Evolutionary conservation across 768 basidiomycete species (phyloP).

Genomic region (Termitomyces sp.): DNA sequence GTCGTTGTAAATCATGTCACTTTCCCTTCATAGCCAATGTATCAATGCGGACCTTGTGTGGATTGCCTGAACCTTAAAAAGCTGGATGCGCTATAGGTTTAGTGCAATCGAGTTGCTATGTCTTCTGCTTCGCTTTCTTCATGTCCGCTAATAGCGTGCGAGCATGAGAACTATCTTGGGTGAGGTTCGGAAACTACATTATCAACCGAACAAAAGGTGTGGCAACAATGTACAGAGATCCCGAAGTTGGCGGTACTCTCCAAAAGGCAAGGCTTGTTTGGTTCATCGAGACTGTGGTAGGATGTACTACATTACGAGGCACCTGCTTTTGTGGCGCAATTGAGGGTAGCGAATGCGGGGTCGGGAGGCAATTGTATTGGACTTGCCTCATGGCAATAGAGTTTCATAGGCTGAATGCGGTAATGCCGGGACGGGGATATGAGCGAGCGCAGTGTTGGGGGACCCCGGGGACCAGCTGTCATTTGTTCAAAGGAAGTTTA

Average conservation of each 20-base stretch:
- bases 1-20: neutral
- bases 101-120: neutral
- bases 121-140: neutral
- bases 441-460: neutral
- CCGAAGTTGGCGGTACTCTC: slow-evolving; percentile 5
- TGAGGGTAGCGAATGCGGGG: neutral
- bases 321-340: slow-evolving; percentile 11
- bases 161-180: neutral
- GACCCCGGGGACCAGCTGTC: slow-evolving; percentile 17
- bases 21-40: neutral
- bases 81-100: neutral
- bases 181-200: neutral
- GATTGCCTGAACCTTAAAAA: neutral
- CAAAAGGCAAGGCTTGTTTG: neutral
- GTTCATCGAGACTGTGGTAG: too few species aligned
- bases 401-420: neutral
- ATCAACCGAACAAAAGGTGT: slow-evolving; percentile 1
- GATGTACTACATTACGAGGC: slow-evolving; percentile 1
- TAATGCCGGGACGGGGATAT: neutral
- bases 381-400: slow-evolving; percentile 6
- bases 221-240: neutral
- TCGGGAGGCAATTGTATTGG: slow-evolving; percentile 6
- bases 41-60: neutral
- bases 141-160: slow-evolving; percentile 12
- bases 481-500: slow-evolving; percentile 2